Percentiles rank a stretch among this genome's conserved stretches.
Evolutionary conservation across 139 green algal genomes (phyloP).

Genomic region (Ettlia oleoabundans): DNA sequence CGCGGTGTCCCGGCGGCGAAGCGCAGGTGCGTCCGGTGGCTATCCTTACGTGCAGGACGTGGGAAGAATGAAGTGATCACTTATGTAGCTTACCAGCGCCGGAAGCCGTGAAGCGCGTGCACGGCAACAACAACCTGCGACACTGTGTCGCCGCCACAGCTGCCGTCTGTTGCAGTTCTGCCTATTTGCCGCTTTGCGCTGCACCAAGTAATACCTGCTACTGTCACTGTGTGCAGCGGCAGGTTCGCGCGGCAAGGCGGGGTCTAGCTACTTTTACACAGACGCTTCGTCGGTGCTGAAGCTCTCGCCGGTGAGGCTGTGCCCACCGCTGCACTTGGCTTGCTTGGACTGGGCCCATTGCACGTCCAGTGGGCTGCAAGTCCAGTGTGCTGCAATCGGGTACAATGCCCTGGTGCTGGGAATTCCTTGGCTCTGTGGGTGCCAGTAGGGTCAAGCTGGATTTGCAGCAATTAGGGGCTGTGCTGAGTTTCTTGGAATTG

Average conservation of each 20-base stretch:
- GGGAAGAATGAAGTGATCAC: no score
- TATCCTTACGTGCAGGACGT: neutral
- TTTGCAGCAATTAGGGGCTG: no score
- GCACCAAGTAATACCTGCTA: no score
- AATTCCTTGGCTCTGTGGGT: no score
- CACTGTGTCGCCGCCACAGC: neutral
- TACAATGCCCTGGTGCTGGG: no score
- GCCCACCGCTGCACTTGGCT: neutral
- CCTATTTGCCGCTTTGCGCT: no score
- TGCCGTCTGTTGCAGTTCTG: neutral
- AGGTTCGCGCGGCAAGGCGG: conserved; percentile 4
- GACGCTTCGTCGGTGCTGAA: conserved; percentile 43
- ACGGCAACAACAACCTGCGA: neutral
- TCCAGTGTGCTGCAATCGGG: no score
- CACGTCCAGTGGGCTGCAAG: no score
- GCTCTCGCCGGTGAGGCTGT: conserved; percentile 44
- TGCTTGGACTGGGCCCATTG: neutral
- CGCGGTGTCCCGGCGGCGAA: conserved; percentile 4
- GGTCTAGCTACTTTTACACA: conserved; percentile 40
- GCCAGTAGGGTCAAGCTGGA: no score
- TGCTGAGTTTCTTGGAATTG: no score
- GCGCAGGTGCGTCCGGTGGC: neutral
- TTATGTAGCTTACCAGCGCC: no score
- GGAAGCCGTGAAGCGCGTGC: no score
- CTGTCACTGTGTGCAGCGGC: conserved; percentile 1